Percentiles rank a stretch among this genome's conserved stretches.
Evolutionary conservation across 2,329 filamentous ascomycete genomes (phyloP).

Genomic region (Acrocalymma vagum): DNA sequence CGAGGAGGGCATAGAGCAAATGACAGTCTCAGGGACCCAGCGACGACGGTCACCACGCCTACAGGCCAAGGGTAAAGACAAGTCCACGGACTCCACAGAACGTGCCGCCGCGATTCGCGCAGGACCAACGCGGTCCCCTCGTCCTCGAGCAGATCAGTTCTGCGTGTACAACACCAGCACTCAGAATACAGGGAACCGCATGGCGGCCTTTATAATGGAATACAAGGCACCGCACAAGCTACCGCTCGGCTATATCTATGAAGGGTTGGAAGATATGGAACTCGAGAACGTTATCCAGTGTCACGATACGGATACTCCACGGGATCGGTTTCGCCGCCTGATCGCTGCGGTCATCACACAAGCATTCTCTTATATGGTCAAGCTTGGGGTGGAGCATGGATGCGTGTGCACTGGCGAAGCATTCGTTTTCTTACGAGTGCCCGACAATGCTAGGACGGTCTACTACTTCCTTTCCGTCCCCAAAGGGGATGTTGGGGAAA

Average conservation of each 20-base stretch:
- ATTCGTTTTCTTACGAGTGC: constrained; percentile 55
- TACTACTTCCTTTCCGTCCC: constrained; percentile 45
- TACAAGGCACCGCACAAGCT: constrained; percentile 61
- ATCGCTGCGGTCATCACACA: constrained; percentile 56
- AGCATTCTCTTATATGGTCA: constrained; percentile 61
- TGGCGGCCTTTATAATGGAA: constrained; percentile 46
- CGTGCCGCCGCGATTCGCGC: constrained; percentile 2
- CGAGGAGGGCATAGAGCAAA: constrained; percentile 16
- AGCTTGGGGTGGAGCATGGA: constrained; percentile 55
- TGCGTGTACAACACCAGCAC: constrained; percentile 41
- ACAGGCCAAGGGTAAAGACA: constrained; percentile 7
- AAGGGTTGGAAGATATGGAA: constrained; percentile 53
- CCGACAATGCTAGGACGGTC: constrained; percentile 33
- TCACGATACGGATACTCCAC: constrained; percentile 41
- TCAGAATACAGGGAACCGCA: constrained; percentile 13
- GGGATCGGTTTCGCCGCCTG: constrained; percentile 49
- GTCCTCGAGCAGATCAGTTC: constrained; percentile 43
- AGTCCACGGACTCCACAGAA: neutral
- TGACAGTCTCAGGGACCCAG: constrained; percentile 10
- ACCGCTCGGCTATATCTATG: constrained; percentile 51
- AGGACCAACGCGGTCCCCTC: constrained; percentile 12
- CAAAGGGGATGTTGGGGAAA: constrained; percentile 34
- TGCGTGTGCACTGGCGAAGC: constrained; percentile 54
- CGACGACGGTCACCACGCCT: constrained; percentile 24
- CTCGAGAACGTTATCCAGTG: constrained; percentile 50